phyloP scores from a whole-genome alignment of 2,329 filamentous ascomycete genomes.

The Gyromitra esculenta region DNA sequence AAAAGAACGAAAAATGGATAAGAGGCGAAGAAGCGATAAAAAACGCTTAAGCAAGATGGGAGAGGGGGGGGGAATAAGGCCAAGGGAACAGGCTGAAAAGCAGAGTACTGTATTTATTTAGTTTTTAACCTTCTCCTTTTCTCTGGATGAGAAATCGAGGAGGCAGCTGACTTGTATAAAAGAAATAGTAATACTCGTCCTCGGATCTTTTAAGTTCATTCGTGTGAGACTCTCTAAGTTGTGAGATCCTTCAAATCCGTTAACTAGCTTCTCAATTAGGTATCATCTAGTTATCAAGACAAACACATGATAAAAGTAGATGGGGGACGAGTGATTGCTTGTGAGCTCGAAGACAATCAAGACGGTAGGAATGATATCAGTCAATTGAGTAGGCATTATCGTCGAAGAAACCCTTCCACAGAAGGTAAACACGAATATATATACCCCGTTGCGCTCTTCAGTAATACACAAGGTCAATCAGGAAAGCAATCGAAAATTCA shows the following conservation, averaged over 20 bases:
- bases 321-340: slow-evolving; percentile 13
- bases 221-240: background rate
- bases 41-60: background rate
- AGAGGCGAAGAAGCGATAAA: background rate
- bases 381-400: background rate
- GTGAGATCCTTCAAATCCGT: background rate
- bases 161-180: slow-evolving; percentile 35
- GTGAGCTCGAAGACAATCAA: background rate
- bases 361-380: background rate
- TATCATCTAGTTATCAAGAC: background rate
- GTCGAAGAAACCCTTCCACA: background rate
- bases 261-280: background rate
- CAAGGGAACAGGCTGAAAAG: slow-evolving; percentile 4
- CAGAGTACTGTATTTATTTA: slow-evolving; percentile 4
- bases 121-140: slow-evolving; percentile 12
- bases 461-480: background rate
- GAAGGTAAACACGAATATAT: background rate
- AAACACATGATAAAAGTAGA: background rate
- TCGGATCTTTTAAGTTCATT: slow-evolving; percentile 6
- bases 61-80: background rate
- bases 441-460: background rate
- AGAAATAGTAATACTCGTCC: slow-evolving; percentile 42
- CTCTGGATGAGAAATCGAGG: slow-evolving; percentile 11
- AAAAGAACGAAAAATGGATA: slow-evolving; percentile 10
- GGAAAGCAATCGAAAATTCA: background rate